Conservation (phyloP, 116 monocot genomes). For the Dioscorea cayenensis region DNA sequence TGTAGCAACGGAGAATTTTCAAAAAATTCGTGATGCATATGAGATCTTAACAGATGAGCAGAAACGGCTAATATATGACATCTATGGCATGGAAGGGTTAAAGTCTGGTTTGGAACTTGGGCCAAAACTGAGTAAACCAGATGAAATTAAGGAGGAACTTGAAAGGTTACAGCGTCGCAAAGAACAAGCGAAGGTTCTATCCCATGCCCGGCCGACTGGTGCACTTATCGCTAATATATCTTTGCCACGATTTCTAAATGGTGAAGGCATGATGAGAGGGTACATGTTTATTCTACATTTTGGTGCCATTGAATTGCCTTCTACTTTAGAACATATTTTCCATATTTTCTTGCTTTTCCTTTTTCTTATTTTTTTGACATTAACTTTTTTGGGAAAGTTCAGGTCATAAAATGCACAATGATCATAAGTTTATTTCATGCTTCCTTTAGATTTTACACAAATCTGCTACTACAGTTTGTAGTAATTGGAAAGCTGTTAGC, state of each 20-base stretch:
- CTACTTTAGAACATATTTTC: background rate
- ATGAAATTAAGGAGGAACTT: constrained; percentile 84
- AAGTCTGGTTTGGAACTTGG: constrained; percentile 83
- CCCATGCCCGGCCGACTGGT: constrained; percentile 53
- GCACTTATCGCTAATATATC: constrained; percentile 72
- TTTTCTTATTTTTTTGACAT: too few relatives aligned
- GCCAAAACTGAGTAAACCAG: constrained; percentile 65
- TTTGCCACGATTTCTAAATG: constrained; percentile 71
- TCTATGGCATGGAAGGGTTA: constrained; percentile 97
- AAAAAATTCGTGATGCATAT: constrained; percentile 85
- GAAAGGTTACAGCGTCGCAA: constrained; percentile 59
- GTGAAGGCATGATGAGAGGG: constrained; percentile 75
- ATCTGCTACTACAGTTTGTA: too few relatives aligned
- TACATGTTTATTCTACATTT: constrained; percentile 13
- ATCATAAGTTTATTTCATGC: too few relatives aligned
- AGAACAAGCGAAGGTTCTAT: constrained; percentile 57
- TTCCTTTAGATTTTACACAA: too few relatives aligned
- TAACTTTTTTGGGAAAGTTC: too few relatives aligned
- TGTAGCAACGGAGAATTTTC: constrained; percentile 92
- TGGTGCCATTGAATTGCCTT: background rate
- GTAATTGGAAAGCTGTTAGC: too few relatives aligned
- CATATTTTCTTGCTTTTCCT: background rate
- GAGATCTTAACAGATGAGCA: constrained; percentile 71
- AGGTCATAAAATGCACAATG: too few relatives aligned
- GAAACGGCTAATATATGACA: constrained; percentile 86